Evolutionary conservation across 768 basidiomycete genomes (phyloP), one percentile per base, ranked within the genome.

Genomic region (Tulasnella sp.): DNA sequence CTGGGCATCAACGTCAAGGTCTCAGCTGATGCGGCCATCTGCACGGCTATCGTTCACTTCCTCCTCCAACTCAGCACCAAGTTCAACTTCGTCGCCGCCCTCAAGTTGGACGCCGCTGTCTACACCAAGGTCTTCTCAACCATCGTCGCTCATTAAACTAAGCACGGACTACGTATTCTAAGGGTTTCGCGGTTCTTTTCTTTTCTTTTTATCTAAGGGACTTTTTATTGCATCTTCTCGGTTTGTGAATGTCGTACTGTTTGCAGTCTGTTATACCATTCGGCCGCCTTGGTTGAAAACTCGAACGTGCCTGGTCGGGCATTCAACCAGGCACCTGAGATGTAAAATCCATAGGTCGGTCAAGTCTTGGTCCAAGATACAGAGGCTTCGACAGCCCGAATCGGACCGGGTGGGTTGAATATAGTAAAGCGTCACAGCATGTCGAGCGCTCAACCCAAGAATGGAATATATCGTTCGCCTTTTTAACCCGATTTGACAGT

Each of bases 71-170:
- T 68, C 62, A 68, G 62, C 62, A 12, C 62, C 62, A 68, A 68
- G 62, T 68, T 68, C 62, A 68, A 68, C 62, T 68, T 68, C 34
- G 62, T 68, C 34, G 62, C 62, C 12, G 16, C 27, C 8, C 62
- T 68, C 62, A 36, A 68, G 31, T 34, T 68, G 62, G 34, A 68
- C 62, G 62, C 62, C 18, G 16, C 62, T 10, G 34, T 68, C 19
- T 68, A 68, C 62, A 68, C 62, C 27, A 68, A 68, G 62, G 62
- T 68, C 62, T 68, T 68, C 62, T 68, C 62, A 34, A 68, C 62
- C 31, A 34, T 68, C 19, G 62, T 68, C 62, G 62, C 62, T 68
- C 62, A 68, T 68, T 68, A 68, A 68, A 14, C 62, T 68, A 6
- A 68, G 27, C 12, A 31, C 31, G 62, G 62, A 31, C 31, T 68